Base-by-base conservation (phyloP, 1,284 basidiomycete genomes). In the Irpex rosettiformis region DNA sequence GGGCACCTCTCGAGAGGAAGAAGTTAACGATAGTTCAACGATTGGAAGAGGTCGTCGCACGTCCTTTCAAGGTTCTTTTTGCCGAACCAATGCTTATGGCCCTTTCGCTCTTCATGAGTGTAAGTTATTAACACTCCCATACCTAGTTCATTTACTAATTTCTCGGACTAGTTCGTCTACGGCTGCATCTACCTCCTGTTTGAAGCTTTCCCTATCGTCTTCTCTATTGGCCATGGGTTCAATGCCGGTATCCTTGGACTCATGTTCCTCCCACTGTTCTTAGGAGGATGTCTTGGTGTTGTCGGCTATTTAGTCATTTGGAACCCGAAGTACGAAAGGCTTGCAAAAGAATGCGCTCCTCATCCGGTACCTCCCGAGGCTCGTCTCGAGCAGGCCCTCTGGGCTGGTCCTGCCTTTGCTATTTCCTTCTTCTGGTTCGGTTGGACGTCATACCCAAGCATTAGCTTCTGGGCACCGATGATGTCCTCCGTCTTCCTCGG, bases 61-160 rank as follows among this genome's bases (percentile, higher is more conserved):
- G 77, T 0, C 79, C 79, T 0, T 76, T 76, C 66, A 58, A 75
- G 54, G 73, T 82, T 45, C 64, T 81, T 13, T 66, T 67, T 22
- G 69, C 68, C 11, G 80, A 82, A 66, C 77, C 79, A 2, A 79
- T 82, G 69, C 67, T 82, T 16, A 66, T 80, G 8, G 67, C 75
- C 3, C 70, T 79, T 56, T 76, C 75, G 1, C 40, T 79, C 1
- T 81, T 83, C 73, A 80, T 84, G 61, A 74, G 75, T 28, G 68
- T 75, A 65, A 54, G 72, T 67, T 6, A 11, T 18, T 10, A n/a
- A 16, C 28, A 18, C n/a, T 42, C 45, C 33, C 29, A 11, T 8
- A n/a, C 3, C 33, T 21, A 28, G 43, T 47, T 47, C 22, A 24
- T 47, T 47, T 4, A 47, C 10, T 24, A 24, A 47, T 24, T 47